A percentile compares a stretch with the other conserved stretches of the same genome.
Evolutionary conservation across 495 filamentous ascomycete species (phyloP).

Genomic region (Penicillium soppii): DNA sequence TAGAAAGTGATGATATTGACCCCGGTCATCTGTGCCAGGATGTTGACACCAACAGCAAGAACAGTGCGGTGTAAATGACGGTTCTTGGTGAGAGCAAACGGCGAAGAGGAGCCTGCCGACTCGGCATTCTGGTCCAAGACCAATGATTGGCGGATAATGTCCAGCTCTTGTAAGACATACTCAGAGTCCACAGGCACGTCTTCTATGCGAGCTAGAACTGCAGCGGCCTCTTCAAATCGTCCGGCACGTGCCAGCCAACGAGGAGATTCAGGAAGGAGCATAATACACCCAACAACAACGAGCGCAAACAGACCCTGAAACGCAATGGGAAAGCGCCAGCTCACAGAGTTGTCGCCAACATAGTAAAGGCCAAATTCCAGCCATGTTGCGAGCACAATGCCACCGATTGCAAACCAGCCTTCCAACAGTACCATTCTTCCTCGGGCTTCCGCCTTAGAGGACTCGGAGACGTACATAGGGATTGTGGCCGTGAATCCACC

Average conservation of each 20-base stretch:
- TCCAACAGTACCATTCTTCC: constrained; percentile 69
- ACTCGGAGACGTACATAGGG: constrained; percentile 65
- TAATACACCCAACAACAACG: constrained; percentile 50
- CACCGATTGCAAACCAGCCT: constrained; percentile 59
- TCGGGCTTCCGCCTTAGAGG: constrained; percentile 58
- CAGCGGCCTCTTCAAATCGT: constrained; percentile 52
- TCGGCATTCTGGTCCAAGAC: constrained; percentile 51
- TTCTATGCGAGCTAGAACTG: constrained; percentile 55
- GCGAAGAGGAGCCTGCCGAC: constrained; percentile 11
- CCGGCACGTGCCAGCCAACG: constrained; percentile 63
- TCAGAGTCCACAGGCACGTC: constrained; percentile 46
- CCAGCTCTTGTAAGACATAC: constrained; percentile 55
- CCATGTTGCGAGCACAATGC: constrained; percentile 59
- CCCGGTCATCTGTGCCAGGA: constrained; percentile 28
- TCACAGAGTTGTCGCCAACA: constrained; percentile 45
- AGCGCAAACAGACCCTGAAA: constrained; percentile 60
- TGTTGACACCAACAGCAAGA: constrained; percentile 22
- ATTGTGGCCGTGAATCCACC: constrained; percentile 53
- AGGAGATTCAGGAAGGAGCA: constrained; percentile 61
- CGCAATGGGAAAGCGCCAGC: constrained; percentile 67
- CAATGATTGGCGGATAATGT: constrained; percentile 65
- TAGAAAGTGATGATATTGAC: constrained; percentile 32
- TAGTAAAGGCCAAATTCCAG: constrained; percentile 63
- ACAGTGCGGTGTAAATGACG: constrained; percentile 26
- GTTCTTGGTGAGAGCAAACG: constrained; percentile 31